Evolutionary conservation across 1,284 basidiomycete species (phyloP).

Genomic region (Gomphus bonarii): DNA sequence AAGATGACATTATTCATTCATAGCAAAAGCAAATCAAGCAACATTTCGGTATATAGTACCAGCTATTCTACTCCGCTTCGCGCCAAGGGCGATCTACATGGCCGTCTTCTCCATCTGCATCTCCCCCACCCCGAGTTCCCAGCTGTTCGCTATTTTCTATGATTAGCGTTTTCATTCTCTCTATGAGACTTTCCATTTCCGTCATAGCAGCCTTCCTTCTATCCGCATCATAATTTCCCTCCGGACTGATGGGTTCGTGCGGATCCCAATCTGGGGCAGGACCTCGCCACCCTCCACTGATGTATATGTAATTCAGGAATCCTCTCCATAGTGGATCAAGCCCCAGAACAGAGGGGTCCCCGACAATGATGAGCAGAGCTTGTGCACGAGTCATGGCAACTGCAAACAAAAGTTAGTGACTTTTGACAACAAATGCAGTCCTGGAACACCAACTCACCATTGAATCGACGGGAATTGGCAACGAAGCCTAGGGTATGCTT

Average conservation of each 20-base stretch:
- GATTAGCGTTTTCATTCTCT: slow-evolving; percentile 19
- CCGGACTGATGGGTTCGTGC: slow-evolving; percentile 20
- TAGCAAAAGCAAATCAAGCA: neutral
- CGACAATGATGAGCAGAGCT: slow-evolving; percentile 46
- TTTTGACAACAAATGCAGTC: neutral
- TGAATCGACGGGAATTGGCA: slow-evolving; percentile 50
- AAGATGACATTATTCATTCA: neutral
- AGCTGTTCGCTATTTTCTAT: slow-evolving; percentile 26
- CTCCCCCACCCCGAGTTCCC: slow-evolving; percentile 16
- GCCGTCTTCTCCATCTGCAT: slow-evolving; percentile 30
- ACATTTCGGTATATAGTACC: neutral
- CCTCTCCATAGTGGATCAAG: slow-evolving; percentile 40
- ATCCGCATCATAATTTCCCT: slow-evolving; percentile 11
- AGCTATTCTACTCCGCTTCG: slow-evolving; percentile 22
- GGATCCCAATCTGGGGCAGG: slow-evolving; percentile 41
- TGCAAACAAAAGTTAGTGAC: slow-evolving; percentile 25
- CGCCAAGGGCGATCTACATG: slow-evolving; percentile 46
- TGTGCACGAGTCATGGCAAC: slow-evolving; percentile 51
- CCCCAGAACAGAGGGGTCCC: slow-evolving; percentile 41
- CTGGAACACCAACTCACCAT: slow-evolving; percentile 31
- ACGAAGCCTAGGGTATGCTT: slow-evolving; percentile 43
- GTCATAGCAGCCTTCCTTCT: slow-evolving; percentile 9
- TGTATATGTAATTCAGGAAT: slow-evolving; percentile 41
- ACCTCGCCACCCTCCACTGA: slow-evolving; percentile 37
- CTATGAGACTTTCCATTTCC: slow-evolving; percentile 14